A percentile compares a stretch with the other conserved stretches of the same genome.
These are phyloP conservation scores for Lichenothelia convexa DNA, from an alignment of 495 filamentous ascomycete species.

Conservation along the genomic window DNA sequence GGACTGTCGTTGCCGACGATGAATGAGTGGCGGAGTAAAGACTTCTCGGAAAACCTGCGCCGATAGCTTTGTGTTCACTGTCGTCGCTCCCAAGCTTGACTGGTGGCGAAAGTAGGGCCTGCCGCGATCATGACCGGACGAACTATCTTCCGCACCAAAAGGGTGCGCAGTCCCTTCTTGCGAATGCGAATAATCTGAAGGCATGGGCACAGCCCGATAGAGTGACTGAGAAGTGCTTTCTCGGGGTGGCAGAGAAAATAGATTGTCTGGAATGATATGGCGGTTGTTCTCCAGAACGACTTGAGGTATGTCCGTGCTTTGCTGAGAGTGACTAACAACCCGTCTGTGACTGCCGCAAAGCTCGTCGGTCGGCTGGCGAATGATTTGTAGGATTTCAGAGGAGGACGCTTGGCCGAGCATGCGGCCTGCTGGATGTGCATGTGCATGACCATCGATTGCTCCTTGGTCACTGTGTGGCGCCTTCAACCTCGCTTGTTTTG, in stretches of 20 bases:
- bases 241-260: constrained; percentile 32
- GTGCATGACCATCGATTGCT: neutral
- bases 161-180: too few relatives aligned
- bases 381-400: neutral
- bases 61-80: constrained; percentile 68
- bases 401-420: neutral
- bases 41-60: constrained; percentile 91
- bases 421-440: neutral
- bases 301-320: constrained; percentile 51
- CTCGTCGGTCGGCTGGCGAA: constrained; percentile 6
- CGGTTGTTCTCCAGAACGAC: constrained; percentile 91
- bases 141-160: too few relatives aligned
- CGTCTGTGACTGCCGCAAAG: constrained; percentile 31
- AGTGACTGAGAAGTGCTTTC: constrained; percentile 5
- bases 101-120: constrained; percentile 25
- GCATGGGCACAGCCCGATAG: constrained; percentile 6
- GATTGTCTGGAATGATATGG: constrained; percentile 77
- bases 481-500: constrained; percentile 40
- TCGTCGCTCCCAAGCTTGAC: constrained; percentile 88
- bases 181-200: too few relatives aligned
- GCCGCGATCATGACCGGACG: constrained; percentile 5
- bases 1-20: constrained; percentile 41
- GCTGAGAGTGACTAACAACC: constrained; percentile 65
- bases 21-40: constrained; percentile 68
- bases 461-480: too few relatives aligned